These are phyloP conservation scores for Ilyonectria sp. DNA, from an alignment of 2,329 filamentous ascomycete genomes.

Conservation along the genomic window DNA sequence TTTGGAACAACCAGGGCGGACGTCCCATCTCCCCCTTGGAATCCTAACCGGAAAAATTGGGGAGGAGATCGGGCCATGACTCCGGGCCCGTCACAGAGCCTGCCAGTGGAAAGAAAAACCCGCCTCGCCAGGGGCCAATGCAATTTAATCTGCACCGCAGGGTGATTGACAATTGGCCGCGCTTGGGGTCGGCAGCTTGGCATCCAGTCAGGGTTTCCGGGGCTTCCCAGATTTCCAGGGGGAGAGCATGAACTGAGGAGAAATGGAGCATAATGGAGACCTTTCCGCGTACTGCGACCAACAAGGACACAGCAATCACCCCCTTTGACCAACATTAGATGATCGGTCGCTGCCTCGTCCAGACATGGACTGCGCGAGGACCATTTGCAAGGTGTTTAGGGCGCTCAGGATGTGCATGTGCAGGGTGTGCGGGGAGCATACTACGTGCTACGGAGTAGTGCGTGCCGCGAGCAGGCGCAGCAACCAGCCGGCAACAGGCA, in stretches of 20 bases:
- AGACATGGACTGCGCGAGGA: not conserved
- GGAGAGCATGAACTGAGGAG: slow-evolving; percentile 32
- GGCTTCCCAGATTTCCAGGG: slow-evolving; percentile 37
- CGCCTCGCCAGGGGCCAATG: slow-evolving; percentile 27
- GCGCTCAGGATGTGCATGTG: not conserved
- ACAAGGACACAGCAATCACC: not conserved
- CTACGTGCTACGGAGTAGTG: not conserved
- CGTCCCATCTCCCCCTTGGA: not conserved
- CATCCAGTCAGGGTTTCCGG: slow-evolving; percentile 27
- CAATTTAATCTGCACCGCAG: slow-evolving; percentile 46
- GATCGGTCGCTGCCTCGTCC: slow-evolving; percentile 3
- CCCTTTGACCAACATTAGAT: slow-evolving; percentile 3
- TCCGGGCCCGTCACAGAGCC: slow-evolving; percentile 6
- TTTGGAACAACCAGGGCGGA: not conserved
- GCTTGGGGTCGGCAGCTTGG: slow-evolving; percentile 31
- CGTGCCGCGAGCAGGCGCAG: slow-evolving; percentile 10
- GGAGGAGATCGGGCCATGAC: slow-evolving; percentile 24
- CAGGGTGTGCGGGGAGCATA: slow-evolving; percentile 16
- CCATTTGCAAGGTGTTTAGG: not conserved
- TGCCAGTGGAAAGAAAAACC: slow-evolving; percentile 10
- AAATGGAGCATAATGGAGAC: slow-evolving; percentile 22
- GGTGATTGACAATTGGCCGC: slow-evolving; percentile 41
- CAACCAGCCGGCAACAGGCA: slow-evolving; percentile 9
- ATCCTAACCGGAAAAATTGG: not conserved
- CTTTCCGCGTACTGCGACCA: slow-evolving; percentile 15